phyloP scores from a whole-genome alignment of 2,329 filamentous ascomycete species.

The Talaromyces rugulosus region DNA sequence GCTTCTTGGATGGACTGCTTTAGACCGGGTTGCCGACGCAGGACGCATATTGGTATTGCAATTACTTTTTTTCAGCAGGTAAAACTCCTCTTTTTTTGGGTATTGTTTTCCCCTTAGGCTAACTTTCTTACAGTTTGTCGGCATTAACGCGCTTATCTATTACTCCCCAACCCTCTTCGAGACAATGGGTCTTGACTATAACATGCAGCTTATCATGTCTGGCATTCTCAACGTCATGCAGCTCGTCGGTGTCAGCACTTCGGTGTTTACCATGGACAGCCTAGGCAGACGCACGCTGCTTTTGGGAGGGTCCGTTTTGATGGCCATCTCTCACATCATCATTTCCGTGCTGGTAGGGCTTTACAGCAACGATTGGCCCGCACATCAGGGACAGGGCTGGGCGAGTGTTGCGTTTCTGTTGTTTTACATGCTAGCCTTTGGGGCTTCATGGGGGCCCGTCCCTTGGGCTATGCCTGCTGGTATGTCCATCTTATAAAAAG shows the following conservation, averaged over 20 bases:
- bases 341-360: conserved; percentile 53
- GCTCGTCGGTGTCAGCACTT: conserved; percentile 43
- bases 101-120: not conserved
- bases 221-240: conserved; percentile 51
- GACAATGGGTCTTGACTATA: conserved; percentile 42
- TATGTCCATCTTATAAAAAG: conserved; percentile 14
- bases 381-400: conserved; percentile 52
- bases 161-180: conserved; percentile 59
- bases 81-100: not conserved
- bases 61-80: conserved; percentile 58
- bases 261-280: conserved; percentile 47
- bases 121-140: conserved; percentile 35
- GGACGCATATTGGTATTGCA: conserved; percentile 49
- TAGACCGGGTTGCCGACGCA: conserved; percentile 45
- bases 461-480: conserved; percentile 41
- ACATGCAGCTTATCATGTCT: conserved; percentile 50
- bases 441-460: conserved; percentile 54
- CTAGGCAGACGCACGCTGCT: conserved; percentile 45
- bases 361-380: conserved; percentile 48
- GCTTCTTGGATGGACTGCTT: conserved; percentile 43
- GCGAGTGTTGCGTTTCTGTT: conserved; percentile 54
- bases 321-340: conserved; percentile 46
- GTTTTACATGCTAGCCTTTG: conserved; percentile 61
- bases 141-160: conserved; percentile 56
- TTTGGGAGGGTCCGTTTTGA: conserved; percentile 42